phyloP scores from a whole-genome alignment of 805 yeast genomes.

The Kodamaea leandrae region DNA sequence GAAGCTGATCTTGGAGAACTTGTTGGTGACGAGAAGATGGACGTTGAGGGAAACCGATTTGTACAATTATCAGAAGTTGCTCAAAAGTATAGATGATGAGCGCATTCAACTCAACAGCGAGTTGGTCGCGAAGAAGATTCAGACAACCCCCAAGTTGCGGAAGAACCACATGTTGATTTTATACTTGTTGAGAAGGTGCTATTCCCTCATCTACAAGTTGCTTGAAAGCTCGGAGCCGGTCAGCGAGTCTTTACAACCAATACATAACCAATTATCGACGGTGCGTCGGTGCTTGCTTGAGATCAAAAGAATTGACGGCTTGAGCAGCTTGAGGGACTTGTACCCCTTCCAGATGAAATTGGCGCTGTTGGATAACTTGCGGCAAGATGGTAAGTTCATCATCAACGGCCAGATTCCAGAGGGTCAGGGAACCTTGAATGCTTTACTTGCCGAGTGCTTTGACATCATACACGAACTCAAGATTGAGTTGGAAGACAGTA shows the following conservation, averaged over 20 bases:
- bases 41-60: conserved; percentile 94
- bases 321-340: conserved; percentile 80
- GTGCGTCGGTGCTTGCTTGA: conserved; percentile 88
- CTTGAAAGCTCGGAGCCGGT: conserved; percentile 94
- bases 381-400: conserved; percentile 89
- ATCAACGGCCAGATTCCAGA: conserved; percentile 90
- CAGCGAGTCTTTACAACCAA: conserved; percentile 86
- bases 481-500: conserved; percentile 73
- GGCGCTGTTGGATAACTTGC: conserved; percentile 80
- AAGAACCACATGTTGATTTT: conserved; percentile 51
- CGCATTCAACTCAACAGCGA: conserved; percentile 46
- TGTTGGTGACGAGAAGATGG: conserved; percentile 94
- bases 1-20: conserved; percentile 73
- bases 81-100: conserved; percentile 70
- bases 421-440: conserved; percentile 95
- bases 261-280: conserved; percentile 90
- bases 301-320: conserved; percentile 89
- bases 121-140: conserved; percentile 13
- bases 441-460: conserved; percentile 88
- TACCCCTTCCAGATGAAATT: conserved; percentile 96
- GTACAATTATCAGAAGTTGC: conserved; percentile 72
- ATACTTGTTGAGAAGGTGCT: conserved; percentile 84
- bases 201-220: conserved; percentile 84
- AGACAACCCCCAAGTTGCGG: conserved; percentile 22
- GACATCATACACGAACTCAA: conserved; percentile 90